Percentiles rank a stretch among this genome's conserved stretches.
phyloP scores from a whole-genome alignment of 345 rosid species.

The Combretum micranthum region DNA sequence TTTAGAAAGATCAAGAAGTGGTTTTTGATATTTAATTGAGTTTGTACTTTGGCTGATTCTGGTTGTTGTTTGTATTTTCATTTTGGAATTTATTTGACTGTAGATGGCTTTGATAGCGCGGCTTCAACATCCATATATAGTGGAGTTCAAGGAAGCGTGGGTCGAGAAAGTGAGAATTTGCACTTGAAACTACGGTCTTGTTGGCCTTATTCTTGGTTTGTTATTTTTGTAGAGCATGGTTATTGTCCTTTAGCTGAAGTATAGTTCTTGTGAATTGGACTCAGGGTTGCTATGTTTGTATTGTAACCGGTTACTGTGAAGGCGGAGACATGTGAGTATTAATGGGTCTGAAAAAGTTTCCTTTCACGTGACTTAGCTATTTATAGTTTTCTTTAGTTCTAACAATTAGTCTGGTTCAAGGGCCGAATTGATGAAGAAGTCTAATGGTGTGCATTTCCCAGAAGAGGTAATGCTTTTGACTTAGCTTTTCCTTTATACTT shows the following conservation, averaged over 20 bases:
- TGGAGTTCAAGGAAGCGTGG: constrained; percentile 99
- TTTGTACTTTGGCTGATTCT: constrained; percentile 4
- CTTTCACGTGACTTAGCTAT: constrained; percentile 1
- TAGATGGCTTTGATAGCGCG: constrained; percentile 95
- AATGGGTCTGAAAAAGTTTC: constrained; percentile 1
- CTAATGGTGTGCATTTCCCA: constrained; percentile 79
- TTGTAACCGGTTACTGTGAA: constrained; percentile 98
- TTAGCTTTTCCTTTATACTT: not conserved
- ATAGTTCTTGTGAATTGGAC: constrained; percentile 12
- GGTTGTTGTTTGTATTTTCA: not conserved
- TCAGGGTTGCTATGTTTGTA: constrained; percentile 98
- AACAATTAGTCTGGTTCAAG: constrained; percentile 17
- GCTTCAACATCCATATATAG: constrained; percentile 84
- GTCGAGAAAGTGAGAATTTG: constrained; percentile 78
- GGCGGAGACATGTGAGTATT: constrained; percentile 98
- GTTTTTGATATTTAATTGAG: not conserved
- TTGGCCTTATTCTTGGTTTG: not conserved
- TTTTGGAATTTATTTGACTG: constrained; percentile 11
- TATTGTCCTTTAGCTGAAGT: constrained; percentile 12
- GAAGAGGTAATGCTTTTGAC: constrained; percentile 55
- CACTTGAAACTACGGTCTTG: not conserved
- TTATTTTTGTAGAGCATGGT: not conserved
- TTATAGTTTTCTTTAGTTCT: constrained; percentile 5
- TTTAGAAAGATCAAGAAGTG: too few relatives aligned
- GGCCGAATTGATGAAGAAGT: constrained; percentile 97